Conservation (phyloP, 2,329 filamentous ascomycete genomes). For the Cadophora sp. region DNA sequence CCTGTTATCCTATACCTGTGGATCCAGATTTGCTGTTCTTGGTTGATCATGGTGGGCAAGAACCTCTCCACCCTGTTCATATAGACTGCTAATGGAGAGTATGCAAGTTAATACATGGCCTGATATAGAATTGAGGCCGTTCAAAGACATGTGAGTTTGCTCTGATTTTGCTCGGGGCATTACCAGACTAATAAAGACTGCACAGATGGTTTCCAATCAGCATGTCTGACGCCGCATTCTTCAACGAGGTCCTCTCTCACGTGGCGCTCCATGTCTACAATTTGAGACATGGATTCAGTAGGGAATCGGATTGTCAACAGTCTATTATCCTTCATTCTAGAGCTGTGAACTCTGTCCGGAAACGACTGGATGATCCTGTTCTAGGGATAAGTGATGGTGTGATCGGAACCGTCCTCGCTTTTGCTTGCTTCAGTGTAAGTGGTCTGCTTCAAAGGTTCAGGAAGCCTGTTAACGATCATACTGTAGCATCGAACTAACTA, state of each 20-base stretch:
- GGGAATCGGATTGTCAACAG: background rate
- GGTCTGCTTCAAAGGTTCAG: background rate
- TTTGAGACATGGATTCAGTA: background rate
- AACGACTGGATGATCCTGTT: conserved; percentile 16
- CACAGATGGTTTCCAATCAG: too few species aligned
- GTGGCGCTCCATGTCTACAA: background rate
- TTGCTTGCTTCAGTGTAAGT: conserved; percentile 22
- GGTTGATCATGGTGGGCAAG: conserved; percentile 11
- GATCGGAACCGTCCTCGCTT: conserved; percentile 19
- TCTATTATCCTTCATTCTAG: conserved; percentile 18
- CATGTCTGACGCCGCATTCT: conserved; percentile 3
- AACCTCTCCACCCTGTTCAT: background rate
- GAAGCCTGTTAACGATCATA: too few species aligned
- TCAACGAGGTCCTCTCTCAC: conserved; percentile 19
- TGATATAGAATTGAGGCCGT: conserved; percentile 8
- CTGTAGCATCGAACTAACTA: background rate
- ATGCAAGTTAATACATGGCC: conserved; percentile 5
- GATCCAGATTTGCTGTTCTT: conserved; percentile 12
- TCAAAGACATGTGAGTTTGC: conserved; percentile 13
- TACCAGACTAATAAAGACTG: too few species aligned
- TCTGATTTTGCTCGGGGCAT: too few species aligned
- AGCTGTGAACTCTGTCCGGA: conserved; percentile 16
- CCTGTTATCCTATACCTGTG: conserved; percentile 10
- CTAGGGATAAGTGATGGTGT: conserved; percentile 21
- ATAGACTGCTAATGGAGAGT: background rate